These are phyloP conservation scores for Dothiorella sarmentorum DNA, from an alignment of 2,329 filamentous ascomycete species.

Conservation along the genomic window DNA sequence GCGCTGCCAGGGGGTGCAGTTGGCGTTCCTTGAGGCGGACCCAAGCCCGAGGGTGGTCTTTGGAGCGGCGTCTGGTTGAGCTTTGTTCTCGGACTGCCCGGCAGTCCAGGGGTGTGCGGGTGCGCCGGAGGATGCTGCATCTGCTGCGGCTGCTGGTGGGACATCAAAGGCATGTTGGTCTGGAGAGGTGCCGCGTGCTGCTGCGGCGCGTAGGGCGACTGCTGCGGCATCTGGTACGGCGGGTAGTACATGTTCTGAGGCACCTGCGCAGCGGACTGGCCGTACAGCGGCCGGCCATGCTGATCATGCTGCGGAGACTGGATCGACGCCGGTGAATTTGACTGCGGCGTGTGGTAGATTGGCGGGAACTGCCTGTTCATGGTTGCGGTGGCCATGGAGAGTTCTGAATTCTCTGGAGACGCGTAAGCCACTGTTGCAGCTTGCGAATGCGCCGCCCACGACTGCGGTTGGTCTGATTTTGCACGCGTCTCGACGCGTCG, in stretches of 20 bases:
- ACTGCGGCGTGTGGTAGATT: slow-evolving; percentile 94
- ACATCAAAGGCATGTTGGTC: slow-evolving; percentile 50
- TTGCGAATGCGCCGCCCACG: neutral
- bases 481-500: slow-evolving; percentile 5
- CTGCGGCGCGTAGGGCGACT: slow-evolving; percentile 55
- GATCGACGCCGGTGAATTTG: slow-evolving; percentile 89
- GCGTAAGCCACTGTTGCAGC: slow-evolving; percentile 44
- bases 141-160: slow-evolving; percentile 46
- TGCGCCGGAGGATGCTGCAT: slow-evolving; percentile 41
- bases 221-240: slow-evolving; percentile 54
- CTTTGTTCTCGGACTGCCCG: slow-evolving; percentile 54
- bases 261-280: slow-evolving; percentile 72
- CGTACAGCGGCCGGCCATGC: slow-evolving; percentile 78
- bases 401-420: slow-evolving; percentile 68
- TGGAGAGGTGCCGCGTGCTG: slow-evolving; percentile 49
- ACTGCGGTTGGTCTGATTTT: neutral
- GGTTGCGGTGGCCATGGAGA: slow-evolving; percentile 61
- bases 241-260: slow-evolving; percentile 87
- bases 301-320: slow-evolving; percentile 90
- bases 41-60: slow-evolving; percentile 51
- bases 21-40: slow-evolving; percentile 38
- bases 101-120: slow-evolving; percentile 57
- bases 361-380: slow-evolving; percentile 76
- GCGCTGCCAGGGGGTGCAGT: slow-evolving; percentile 40
- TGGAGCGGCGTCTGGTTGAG: slow-evolving; percentile 53